These are phyloP conservation scores for Avena atlantica DNA, from an alignment of 176 grass and related monocot species.

Conservation along the genomic window DNA sequence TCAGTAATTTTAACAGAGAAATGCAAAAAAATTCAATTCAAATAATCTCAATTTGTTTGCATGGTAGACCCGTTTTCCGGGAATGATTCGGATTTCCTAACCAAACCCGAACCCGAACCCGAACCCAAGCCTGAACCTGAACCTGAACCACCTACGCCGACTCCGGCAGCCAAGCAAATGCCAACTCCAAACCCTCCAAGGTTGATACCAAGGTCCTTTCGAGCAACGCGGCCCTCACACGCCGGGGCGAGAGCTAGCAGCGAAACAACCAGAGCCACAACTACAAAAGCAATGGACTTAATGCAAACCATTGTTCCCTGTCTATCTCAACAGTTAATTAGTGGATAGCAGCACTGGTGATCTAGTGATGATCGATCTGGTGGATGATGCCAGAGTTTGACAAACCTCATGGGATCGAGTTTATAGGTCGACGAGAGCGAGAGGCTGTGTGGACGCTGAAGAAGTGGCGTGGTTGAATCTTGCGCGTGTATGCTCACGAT, in stretches of 20 bases:
- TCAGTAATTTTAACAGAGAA: too few species aligned
- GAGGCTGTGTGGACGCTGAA: neutral
- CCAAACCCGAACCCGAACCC: slow-evolving; percentile 11
- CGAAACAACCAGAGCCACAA: neutral
- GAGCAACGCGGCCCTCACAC: slow-evolving; percentile 46
- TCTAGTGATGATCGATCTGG: neutral
- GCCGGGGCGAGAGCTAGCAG: slow-evolving; percentile 31
- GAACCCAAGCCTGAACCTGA: slow-evolving; percentile 40
- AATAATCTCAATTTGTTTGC: too few species aligned
- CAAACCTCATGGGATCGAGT: neutral
- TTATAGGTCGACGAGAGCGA: slow-evolving; percentile 37
- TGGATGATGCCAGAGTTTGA: slow-evolving; percentile 3
- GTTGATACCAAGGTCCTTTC: slow-evolving; percentile 66
- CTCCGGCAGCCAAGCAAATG: slow-evolving; percentile 49
- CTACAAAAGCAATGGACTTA: slow-evolving; percentile 37
- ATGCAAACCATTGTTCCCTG: slow-evolving; percentile 37
- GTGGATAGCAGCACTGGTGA: neutral
- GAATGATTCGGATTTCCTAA: too few species aligned
- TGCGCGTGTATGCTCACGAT: neutral
- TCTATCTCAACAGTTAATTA: slow-evolving; percentile 14
- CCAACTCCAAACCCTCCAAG: slow-evolving; percentile 53
- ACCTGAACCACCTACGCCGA: slow-evolving; percentile 25
- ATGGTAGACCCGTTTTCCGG: too few species aligned
- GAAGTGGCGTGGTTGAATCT: slow-evolving; percentile 35
- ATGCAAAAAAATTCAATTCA: too few species aligned